Percentiles rank a stretch among this genome's conserved stretches.
These are phyloP conservation scores for Chaetomium tenue DNA, from an alignment of 495 filamentous ascomycete genomes.

Conservation along the genomic window DNA sequence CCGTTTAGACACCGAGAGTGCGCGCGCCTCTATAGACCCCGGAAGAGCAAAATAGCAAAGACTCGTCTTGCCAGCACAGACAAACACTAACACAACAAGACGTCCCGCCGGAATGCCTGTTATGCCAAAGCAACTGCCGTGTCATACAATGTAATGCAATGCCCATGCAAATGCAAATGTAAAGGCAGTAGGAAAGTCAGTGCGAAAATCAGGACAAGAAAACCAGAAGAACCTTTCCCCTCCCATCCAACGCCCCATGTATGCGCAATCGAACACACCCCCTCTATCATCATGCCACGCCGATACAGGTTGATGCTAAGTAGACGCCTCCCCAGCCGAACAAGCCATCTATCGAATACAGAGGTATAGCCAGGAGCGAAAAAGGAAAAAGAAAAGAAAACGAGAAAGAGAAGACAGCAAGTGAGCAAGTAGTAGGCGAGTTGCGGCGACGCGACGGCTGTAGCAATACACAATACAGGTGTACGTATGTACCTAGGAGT, in stretches of 20 bases:
- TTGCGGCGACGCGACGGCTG: conserved; percentile 5
- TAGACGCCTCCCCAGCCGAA: background rate
- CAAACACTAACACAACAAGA: background rate
- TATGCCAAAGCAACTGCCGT: too few species aligned
- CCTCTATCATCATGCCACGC: conserved; percentile 8
- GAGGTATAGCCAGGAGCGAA: background rate
- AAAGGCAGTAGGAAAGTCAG: background rate
- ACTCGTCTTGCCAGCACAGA: background rate
- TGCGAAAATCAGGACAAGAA: conserved; percentile 1
- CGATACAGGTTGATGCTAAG: conserved; percentile 7
- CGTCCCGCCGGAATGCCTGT: background rate
- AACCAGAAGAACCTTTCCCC: background rate
- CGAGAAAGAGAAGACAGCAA: conserved; percentile 8
- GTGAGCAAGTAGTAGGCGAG: background rate
- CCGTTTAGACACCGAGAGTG: background rate
- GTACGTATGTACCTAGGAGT: background rate
- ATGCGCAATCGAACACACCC: conserved; percentile 9
- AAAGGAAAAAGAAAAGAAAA: conserved; percentile 2
- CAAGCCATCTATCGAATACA: background rate
- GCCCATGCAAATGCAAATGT: conserved; percentile 3
- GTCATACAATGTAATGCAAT: background rate
- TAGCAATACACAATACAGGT: conserved; percentile 16
- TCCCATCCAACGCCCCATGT: conserved; percentile 16
- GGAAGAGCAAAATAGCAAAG: background rate
- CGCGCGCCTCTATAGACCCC: background rate